Conservation (phyloP, 108 stramenopile genomes). For the Conticribra weissflogii region DNA sequence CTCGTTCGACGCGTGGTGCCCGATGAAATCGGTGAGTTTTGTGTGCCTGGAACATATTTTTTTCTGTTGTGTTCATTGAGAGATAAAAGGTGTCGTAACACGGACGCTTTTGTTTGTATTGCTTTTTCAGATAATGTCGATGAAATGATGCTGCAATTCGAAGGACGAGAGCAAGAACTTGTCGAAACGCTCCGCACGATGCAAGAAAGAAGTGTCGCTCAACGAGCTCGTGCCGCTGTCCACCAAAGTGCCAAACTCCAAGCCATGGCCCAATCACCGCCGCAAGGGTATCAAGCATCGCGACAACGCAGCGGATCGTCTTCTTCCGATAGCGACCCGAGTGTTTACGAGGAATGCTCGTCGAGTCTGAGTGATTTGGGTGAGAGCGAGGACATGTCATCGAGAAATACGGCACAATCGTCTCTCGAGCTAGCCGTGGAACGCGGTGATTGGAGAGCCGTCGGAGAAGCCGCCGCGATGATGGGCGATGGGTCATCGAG, state of each 20-base stretch:
- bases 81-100: too few relatives aligned
- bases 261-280: constrained; percentile 26
- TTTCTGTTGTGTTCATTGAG: too few relatives aligned
- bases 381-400: constrained; percentile 5
- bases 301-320: neutral
- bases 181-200: constrained; percentile 67
- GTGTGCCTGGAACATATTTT: too few relatives aligned
- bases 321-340: constrained; percentile 6
- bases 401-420: constrained; percentile 16
- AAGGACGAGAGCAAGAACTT: constrained; percentile 63
- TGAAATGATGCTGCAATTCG: constrained; percentile 74
- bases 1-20: constrained; percentile 64
- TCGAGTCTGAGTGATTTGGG: constrained; percentile 33
- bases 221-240: constrained; percentile 55
- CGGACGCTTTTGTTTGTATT: neutral
- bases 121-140: constrained; percentile 67
- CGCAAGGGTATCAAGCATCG: neutral
- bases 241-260: constrained; percentile 55
- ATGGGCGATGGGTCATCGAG: constrained; percentile 21
- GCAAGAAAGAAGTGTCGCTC: constrained; percentile 65
- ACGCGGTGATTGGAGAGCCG: constrained; percentile 89
- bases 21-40: constrained; percentile 55
- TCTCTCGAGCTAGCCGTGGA: constrained; percentile 67
- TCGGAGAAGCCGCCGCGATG: constrained; percentile 76
- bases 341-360: neutral